Base-by-base conservation (phyloP, 768 basidiomycete species). In the Calocera cornea region DNA sequence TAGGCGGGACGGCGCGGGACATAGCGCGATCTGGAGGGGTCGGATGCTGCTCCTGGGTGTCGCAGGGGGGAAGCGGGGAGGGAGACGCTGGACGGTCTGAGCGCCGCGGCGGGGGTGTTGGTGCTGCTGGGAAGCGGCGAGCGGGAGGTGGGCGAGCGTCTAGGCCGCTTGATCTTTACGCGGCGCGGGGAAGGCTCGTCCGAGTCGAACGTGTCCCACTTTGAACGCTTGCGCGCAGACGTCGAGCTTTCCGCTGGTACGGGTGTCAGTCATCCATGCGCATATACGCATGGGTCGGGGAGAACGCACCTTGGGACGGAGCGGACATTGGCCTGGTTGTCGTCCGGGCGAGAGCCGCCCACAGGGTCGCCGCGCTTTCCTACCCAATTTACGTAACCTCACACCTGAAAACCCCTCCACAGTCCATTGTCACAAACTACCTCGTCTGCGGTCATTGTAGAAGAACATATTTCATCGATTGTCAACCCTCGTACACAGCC, bases 1-100 rank as follows among this genome's bases (percentile, higher is more conserved):
- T 97, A 90, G 1, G 79, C 77, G 2, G 83, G 86, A 65, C 93
- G 82, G 41, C 83, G 84, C 1, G 93, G 95, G 0, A 87, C 90
- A 75, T 85, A 89, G 5, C 54, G 54, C 16, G 54, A 60, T 11
- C 54, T 11, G 7, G 27, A 29, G 54, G 54, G 31, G 19, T 60
- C 54, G 16, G 14, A 10, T 19, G 19, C 5, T 47, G 44, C 2
- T 5, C 7, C 5, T 7, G 31, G 31, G 5, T 33, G 54, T 11
- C n/a, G n/a, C n/a, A n/a, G n/a, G n/a, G 54, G 31, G 31, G 54
- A 60, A 19, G 27, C 7, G 2, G 54, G 31, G 31, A 33, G 54
- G 14, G 54, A 10, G 2, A 27, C 11, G 54, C 14, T 60, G 24
- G 14, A 11, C 10, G 54, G 14, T 2, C 54, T 11, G 11, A 60